Base-by-base conservation (phyloP, 2,329 filamentous ascomycete species). In the Phoma sp. region DNA sequence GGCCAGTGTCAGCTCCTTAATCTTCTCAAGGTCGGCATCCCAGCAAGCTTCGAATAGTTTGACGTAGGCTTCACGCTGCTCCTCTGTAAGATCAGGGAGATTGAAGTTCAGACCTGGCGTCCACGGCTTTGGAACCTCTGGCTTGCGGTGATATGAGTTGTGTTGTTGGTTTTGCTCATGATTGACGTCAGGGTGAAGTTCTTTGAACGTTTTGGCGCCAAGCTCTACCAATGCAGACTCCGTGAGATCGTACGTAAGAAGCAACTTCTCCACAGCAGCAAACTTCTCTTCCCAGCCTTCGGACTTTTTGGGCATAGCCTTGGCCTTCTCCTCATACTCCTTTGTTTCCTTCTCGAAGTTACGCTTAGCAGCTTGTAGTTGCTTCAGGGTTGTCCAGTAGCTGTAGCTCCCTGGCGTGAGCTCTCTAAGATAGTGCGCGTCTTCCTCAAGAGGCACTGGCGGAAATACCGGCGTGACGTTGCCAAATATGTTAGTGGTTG, bases 1-100 rank as follows among this genome's bases (percentile, higher is more conserved):
- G 9, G 79, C 75, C 18, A 90, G 74, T 1, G 87, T 89, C 33
- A 90, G 76, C 11, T 75, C 71, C 66, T 89, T 90, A 71, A 93
- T 84, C 3, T 78, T 84, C 1, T 84, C 78, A 1, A 89, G 60
- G 61, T 95, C 84, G n/a, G 87, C 88, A 4, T 65, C 64, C 89
- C 89, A 95, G 4, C 85, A 85, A 32, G 89, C 89, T 66, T 93
- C 86, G 69, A 90, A 89, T 77, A 93, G 72, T 58, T 83, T 76
- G 5, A 89, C 58, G 58, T 92, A 93, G 0, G 82, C 86, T 30
- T 79, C 75, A 24, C 78, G 79, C 44, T 80, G 82, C 35, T 75
- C 76, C 2, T 83, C 81, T 0, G 82, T 88, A 9, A 82, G 58
- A 76, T 83, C 65, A 59, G 77, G 27, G 3, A 75, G 57, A 1